Evolutionary conservation across 768 basidiomycete species (phyloP).

Genomic region (Mycena alexandri): DNA sequence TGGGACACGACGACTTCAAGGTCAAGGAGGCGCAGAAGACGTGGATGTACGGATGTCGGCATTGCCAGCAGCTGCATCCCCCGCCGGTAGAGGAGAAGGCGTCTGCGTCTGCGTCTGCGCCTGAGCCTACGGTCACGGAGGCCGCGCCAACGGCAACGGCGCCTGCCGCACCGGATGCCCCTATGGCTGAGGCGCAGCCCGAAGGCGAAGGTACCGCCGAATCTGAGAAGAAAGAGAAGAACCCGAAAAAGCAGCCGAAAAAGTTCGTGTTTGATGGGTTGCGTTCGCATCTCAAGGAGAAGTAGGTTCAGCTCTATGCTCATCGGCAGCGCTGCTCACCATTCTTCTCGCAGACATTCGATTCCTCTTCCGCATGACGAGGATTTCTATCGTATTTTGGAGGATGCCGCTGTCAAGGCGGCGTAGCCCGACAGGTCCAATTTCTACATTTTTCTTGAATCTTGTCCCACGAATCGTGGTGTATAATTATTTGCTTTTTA

Average conservation of each 20-base stretch:
- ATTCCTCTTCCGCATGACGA: conserved; percentile 30
- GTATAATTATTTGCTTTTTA: neutral
- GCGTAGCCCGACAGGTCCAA: too few species aligned
- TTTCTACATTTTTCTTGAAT: neutral
- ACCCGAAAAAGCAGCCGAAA: conserved; percentile 40
- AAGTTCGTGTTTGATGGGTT: conserved; percentile 67
- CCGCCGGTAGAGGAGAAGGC: conserved; percentile 17
- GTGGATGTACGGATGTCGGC: conserved; percentile 65
- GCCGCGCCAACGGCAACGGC: neutral
- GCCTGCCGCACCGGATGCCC: neutral
- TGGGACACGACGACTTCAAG: conserved; percentile 34
- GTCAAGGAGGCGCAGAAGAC: conserved; percentile 47
- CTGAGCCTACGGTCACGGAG: neutral
- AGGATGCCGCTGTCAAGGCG: neutral
- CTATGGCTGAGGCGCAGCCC: conserved; percentile 10
- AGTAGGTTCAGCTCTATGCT: conserved; percentile 53
- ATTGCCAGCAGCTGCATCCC: conserved; percentile 51
- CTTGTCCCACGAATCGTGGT: too few species aligned
- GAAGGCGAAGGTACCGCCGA: neutral
- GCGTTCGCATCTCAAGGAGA: conserved; percentile 72
- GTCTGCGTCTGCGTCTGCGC: conserved; percentile 7
- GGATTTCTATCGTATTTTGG: conserved; percentile 30
- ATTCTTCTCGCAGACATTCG: conserved; percentile 23
- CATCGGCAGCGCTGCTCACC: conserved; percentile 14
- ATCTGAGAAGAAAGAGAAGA: conserved; percentile 19